Percentiles rank a stretch among this genome's conserved stretches.
Conservation (phyloP, 2,329 filamentous ascomycete species). For the Aspergillus tamarii region DNA sequence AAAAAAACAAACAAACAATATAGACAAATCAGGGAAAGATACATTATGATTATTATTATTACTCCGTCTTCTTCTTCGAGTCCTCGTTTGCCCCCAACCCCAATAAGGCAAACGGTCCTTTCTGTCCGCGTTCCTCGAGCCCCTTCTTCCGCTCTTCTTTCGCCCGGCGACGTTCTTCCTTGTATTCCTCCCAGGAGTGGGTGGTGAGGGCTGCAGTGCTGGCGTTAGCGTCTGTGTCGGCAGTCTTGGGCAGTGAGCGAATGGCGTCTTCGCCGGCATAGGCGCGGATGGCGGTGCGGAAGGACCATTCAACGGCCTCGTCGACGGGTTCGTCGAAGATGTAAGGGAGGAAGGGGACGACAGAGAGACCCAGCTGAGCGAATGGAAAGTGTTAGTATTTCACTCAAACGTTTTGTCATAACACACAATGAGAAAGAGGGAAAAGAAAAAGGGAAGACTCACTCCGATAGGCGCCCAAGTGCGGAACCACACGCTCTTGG, state of each 20-base stretch:
- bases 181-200: constrained; percentile 41
- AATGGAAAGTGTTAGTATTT: not conserved
- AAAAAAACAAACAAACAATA: too few relatives aligned
- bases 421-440: not conserved
- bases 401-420: not conserved
- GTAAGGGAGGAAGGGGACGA: constrained; percentile 81
- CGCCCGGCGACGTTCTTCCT: constrained; percentile 31
- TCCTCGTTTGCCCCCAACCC: constrained; percentile 10
- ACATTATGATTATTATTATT: not conserved
- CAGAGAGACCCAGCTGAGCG: constrained; percentile 62
- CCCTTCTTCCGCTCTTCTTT: constrained; percentile 31
- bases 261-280: constrained; percentile 69
- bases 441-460: constrained; percentile 44
- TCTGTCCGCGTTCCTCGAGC: constrained; percentile 24
- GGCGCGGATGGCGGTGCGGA: constrained; percentile 77
- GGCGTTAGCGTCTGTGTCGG: constrained; percentile 22
- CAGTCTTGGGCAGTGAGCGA: constrained; percentile 23
- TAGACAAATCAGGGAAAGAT: not conserved
- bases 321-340: constrained; percentile 94
- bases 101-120: constrained; percentile 18
- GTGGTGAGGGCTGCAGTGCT: constrained; percentile 17
- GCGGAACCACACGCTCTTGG: constrained; percentile 73
- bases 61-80: constrained; percentile 23
- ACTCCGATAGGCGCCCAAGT: constrained; percentile 92
- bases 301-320: constrained; percentile 84